Base-by-base conservation (phyloP, 164 flowering plant species). In the Pachysandra terminalis region DNA sequence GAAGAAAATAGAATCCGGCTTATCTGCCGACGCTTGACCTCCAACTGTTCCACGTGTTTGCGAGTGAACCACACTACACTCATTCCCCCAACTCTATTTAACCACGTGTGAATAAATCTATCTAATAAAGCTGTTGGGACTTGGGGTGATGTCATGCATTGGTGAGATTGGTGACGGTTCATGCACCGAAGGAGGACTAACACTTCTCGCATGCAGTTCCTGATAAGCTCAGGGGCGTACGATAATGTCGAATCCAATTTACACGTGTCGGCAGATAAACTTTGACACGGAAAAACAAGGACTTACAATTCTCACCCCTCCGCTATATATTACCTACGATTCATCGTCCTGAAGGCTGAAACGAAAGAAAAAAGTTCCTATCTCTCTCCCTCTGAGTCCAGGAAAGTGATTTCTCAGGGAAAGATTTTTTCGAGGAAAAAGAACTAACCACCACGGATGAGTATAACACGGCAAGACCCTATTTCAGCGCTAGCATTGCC, bases 201-300 rank as follows among this genome's bases (percentile, higher is more conserved):
- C 45, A 14, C 17, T 19, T 13, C 65, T 61, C 10, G n/a, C n/a
- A n/a, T n/a, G 17, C 22, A 27, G 4, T 56, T 59, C 27, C 56
- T 69, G 79, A 82, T 75, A 73, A 77, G 82, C 75, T 73, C 77
- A n/a, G 73, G 78, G n/a, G 79, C 67, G 63, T 54, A 24, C 35
- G 77, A 74, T 75, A 65, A 52, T 27, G 16, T 54, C 48, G 52
- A 51, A 63, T 22, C 22, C 2, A 22, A 1, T 9, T 0, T 5
- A 12, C 66, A 75, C 84, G 83, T 77, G 86, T 61, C 72, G 12
- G 0, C 0, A 54, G 60, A 63, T 51, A 9, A n/a, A 61, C 7
- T 32, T 3, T 32, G 5, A 32, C 5, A 32, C 37, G 37, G 37
- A n/a, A n/a, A n/a, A n/a, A n/a, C n/a, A n/a, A n/a, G n/a, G n/a